Conservation (phyloP, 176 grass and related monocot genomes). For the Metroxylon sagu region DNA sequence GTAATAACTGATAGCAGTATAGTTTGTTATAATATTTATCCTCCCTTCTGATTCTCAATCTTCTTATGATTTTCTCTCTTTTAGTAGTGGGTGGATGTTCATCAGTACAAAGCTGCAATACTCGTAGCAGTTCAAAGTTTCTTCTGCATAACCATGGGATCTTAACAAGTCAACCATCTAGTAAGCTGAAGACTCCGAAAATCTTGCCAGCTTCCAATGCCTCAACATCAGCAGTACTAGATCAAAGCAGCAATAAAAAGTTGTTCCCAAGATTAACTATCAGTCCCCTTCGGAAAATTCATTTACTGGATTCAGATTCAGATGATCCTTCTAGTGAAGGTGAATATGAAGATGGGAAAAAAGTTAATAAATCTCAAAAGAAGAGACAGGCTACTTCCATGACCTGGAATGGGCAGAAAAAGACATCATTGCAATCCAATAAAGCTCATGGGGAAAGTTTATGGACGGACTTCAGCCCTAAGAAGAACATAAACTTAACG, state of each 20-base stretch:
- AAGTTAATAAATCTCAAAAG: conserved; percentile 15
- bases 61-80: conserved; percentile 7
- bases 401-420: conserved; percentile 20
- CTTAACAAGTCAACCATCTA: conserved; percentile 39
- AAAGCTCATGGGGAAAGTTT: conserved; percentile 19
- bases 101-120: conserved; percentile 33
- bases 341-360: conserved; percentile 23
- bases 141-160: conserved; percentile 41
- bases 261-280: conserved; percentile 47
- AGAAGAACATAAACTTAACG: conserved; percentile 39
- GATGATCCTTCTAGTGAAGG: conserved; percentile 37
- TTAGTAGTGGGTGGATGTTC: conserved; percentile 41
- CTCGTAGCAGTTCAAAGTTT: conserved; percentile 45
- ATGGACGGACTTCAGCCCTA: conserved; percentile 1
- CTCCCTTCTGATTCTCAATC: too few species aligned
- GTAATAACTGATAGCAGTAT: too few species aligned
- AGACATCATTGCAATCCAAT: conserved; percentile 14
- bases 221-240: conserved; percentile 41
- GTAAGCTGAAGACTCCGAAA: conserved; percentile 35
- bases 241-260: conserved; percentile 66
- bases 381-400: conserved; percentile 16
- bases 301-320: conserved; percentile 68
- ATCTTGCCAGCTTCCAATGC: conserved; percentile 18
- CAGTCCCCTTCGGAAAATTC: conserved; percentile 73
- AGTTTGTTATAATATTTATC: too few species aligned